These are phyloP conservation scores for Phycomyces nitens DNA, from an alignment of 192 early-diverging fungal species.

Conservation along the genomic window DNA sequence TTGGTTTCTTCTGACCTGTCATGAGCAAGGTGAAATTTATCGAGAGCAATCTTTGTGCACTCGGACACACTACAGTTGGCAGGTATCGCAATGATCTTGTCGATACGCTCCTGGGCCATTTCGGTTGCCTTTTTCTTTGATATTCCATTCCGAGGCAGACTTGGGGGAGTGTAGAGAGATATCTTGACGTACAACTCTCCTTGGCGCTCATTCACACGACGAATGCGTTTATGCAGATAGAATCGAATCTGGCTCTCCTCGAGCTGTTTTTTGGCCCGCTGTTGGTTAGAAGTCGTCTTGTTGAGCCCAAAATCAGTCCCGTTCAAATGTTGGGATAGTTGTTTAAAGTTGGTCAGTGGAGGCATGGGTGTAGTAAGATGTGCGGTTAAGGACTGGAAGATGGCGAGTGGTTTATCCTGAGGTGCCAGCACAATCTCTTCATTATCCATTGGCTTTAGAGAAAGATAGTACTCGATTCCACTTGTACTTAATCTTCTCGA, in stretches of 20 bases:
- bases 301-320: not conserved
- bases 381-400: constrained; percentile 43
- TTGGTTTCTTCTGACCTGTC: constrained; percentile 19
- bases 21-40: constrained; percentile 40
- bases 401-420: constrained; percentile 44
- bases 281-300: not conserved
- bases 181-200: constrained; percentile 25
- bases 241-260: constrained; percentile 29
- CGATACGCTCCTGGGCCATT: constrained; percentile 17
- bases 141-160: not conserved
- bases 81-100: constrained; percentile 38
- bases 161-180: not conserved
- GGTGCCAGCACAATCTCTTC: constrained; percentile 38
- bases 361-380: constrained; percentile 44
- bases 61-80: constrained; percentile 37
- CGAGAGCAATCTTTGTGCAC: constrained; percentile 37
- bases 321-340: constrained; percentile 6
- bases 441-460: constrained; percentile 43
- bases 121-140: constrained; percentile 9
- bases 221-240: constrained; percentile 45
- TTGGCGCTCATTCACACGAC: constrained; percentile 23
- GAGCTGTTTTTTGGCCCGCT: constrained; percentile 1
- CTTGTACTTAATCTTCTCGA: constrained; percentile 16
- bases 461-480: constrained; percentile 42
- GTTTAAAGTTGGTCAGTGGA: constrained; percentile 33